Evolutionary conservation across 2,329 filamentous ascomycete species (phyloP).

Genomic region (Trichoderma hamatum): DNA sequence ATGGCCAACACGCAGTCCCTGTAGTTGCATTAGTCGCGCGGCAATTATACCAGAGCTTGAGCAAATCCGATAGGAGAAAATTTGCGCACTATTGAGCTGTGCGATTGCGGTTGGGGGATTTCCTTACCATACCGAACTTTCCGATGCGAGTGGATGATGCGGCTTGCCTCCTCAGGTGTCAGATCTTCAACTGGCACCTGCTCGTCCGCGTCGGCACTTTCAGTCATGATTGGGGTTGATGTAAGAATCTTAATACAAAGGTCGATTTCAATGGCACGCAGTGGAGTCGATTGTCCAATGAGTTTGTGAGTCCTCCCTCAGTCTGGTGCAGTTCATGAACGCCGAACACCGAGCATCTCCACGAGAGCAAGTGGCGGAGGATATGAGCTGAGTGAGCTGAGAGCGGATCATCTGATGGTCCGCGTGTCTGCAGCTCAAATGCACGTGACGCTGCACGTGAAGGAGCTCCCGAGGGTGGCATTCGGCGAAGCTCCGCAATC

Average conservation of each 20-base stretch:
- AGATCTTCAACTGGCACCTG: constrained; percentile 57
- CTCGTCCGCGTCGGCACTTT: constrained; percentile 47
- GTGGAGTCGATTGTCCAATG: constrained; percentile 26
- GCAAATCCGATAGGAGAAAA: not conserved
- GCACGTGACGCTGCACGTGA: constrained; percentile 14
- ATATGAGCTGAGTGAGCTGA: not conserved
- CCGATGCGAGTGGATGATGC: constrained; percentile 70
- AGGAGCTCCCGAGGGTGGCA: not conserved
- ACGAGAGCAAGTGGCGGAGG: constrained; percentile 23
- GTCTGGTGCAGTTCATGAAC: constrained; percentile 31
- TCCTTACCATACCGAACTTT: constrained; percentile 67
- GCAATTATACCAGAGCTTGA: not conserved
- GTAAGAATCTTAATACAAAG: constrained; percentile 5
- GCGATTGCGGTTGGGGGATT: not conserved
- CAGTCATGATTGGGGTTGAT: constrained; percentile 45
- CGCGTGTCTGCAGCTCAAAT: not conserved
- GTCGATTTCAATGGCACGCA: not conserved
- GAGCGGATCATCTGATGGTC: constrained; percentile 23
- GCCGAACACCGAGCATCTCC: constrained; percentile 44
- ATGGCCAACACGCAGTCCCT: constrained; percentile 69
- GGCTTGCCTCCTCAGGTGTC: constrained; percentile 66
- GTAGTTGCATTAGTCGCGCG: constrained; percentile 18
- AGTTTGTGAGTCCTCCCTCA: not conserved
- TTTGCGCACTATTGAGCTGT: not conserved
- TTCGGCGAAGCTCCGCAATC: constrained; percentile 18